Evolutionary conservation across 1,139 yeast species (phyloP).

Genomic region (Sugiyamaella japonica): DNA sequence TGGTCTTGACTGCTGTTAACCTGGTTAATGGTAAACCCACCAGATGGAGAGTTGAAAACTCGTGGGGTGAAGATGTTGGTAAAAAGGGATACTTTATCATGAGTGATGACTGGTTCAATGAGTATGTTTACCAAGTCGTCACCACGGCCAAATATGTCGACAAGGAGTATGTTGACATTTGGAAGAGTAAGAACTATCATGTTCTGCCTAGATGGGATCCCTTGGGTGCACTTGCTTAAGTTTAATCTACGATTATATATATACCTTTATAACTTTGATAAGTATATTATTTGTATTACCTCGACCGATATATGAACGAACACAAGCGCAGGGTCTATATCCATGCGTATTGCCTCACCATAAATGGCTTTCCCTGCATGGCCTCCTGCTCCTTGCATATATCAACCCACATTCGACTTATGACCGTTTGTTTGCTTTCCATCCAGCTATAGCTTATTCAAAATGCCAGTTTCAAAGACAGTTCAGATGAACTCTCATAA

Average conservation of each 20-base stretch:
- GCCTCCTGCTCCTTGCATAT: background rate
- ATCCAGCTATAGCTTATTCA: background rate
- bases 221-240: slow-evolving; percentile 60
- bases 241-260: background rate
- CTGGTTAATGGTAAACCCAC: slow-evolving; percentile 51
- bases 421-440: background rate
- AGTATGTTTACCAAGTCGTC: slow-evolving; percentile 65
- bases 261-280: background rate
- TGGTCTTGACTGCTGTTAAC: slow-evolving; percentile 68
- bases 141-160: slow-evolving; percentile 52
- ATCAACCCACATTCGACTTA: background rate
- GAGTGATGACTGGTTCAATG: slow-evolving; percentile 68
- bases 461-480: slow-evolving; percentile 7
- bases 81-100: slow-evolving; percentile 62
- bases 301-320: background rate
- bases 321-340: background rate
- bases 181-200: slow-evolving; percentile 51
- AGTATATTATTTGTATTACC: slow-evolving; percentile 2
- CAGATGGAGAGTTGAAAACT: slow-evolving; percentile 70
- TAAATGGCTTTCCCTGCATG: background rate
- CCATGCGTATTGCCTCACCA: background rate
- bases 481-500: slow-evolving; percentile 38
- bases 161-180: slow-evolving; percentile 48
- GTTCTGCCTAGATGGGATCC: slow-evolving; percentile 69
- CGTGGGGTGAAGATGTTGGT: slow-evolving; percentile 65